Base-by-base conservation (phyloP, 139 green algal species). In the Nannochloris sp. region DNA sequence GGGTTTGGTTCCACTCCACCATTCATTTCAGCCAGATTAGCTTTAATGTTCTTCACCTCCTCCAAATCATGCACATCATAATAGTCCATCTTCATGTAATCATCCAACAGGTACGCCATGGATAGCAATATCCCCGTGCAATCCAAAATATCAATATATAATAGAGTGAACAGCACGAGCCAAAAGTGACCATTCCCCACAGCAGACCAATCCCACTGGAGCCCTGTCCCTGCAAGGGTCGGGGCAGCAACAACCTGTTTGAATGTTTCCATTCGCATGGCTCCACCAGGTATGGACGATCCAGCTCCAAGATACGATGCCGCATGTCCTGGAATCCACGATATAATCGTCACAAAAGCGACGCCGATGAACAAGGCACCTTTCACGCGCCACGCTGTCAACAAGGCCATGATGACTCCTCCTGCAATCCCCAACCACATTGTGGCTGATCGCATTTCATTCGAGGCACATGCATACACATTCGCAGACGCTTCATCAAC, bases 71-170 rank as follows among this genome's bases (percentile, higher is more conserved):
- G 6, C 55, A 27, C 62, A 29, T 21, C 73, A 68, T 75, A 21
- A 72, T 76, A 21, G 56, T 64, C 57, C 19, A 57, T n/a, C 57
- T 64, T 25, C 31, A 88, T 76, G 14, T 66, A 70, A 50, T 83
- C 76, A 60, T 84, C 81, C 40, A 90, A 69, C 44, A 87, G 76
- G 49, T 77, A 76, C 19, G 87, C 83, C 81, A 95, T 90, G 48
- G 76, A 79, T 55, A 83, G 85, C 43, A 94, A 78, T 5, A 81
- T 89, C 50, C 82, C 84, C 3, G 84, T 88, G 44, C 67, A 70
- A 68, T 91, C 86, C 43, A 91, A 68, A 67, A 93, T 82, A 71
- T 93, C 85, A 12, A 89, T 75, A 83, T 90, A 90, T 56, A 88
- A 66, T 66, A 91, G 89, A 16, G 83, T 88, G 53, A 92, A 63